phyloP scores from a whole-genome alignment of 768 basidiomycete genomes.

The Rhizopogon salebrosus region DNA sequence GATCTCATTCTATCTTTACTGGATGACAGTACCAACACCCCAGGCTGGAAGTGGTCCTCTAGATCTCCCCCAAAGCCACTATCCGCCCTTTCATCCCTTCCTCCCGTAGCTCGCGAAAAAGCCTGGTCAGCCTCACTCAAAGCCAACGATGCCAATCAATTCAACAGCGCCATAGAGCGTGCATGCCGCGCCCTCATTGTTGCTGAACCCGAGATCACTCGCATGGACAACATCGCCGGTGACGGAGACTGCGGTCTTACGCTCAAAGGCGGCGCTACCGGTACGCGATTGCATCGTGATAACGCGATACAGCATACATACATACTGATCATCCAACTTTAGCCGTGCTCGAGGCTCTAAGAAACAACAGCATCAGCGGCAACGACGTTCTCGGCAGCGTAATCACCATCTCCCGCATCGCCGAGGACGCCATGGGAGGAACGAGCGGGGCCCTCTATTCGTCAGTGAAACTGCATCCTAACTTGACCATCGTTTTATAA shows the following conservation, averaged over 20 bases:
- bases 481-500: not conserved
- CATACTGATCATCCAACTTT: constrained; percentile 6
- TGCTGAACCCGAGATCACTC: constrained; percentile 86
- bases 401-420: constrained; percentile 64
- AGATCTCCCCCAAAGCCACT: constrained; percentile 30
- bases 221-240: constrained; percentile 87
- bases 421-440: constrained; percentile 86
- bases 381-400: constrained; percentile 60
- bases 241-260: constrained; percentile 80
- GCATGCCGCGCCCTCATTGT: constrained; percentile 64
- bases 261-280: constrained; percentile 69
- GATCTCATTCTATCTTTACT: constrained; percentile 58
- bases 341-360: constrained; percentile 60
- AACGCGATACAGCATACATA: not conserved
- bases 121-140: constrained; percentile 17
- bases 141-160: constrained; percentile 43
- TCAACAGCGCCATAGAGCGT: constrained; percentile 48
- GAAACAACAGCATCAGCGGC: constrained; percentile 52
- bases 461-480: constrained; percentile 51
- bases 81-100: constrained; percentile 7
- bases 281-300: constrained; percentile 27
- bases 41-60: constrained; percentile 85
- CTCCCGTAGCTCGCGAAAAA: constrained; percentile 2
- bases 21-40: constrained; percentile 61
- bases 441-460: constrained; percentile 90